These are phyloP conservation scores for Phytophthora crassamura DNA, from an alignment of 352 stramenopile species.

Conservation along the genomic window DNA sequence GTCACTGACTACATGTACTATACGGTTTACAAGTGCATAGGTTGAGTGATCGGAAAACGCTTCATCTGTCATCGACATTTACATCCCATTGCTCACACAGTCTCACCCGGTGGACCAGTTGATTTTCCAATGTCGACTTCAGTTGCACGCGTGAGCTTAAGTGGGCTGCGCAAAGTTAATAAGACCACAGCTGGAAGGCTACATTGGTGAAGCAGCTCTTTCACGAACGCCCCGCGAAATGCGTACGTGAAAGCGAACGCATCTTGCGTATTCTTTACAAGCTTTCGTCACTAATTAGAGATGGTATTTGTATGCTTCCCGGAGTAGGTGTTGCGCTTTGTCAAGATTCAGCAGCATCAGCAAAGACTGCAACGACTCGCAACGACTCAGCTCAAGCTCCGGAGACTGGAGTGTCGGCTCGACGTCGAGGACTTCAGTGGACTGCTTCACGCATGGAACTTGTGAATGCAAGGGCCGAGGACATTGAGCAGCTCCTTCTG, in stretches of 20 bases:
- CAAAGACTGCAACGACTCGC: conserved; percentile 53
- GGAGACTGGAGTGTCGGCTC: conserved; percentile 17
- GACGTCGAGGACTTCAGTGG: conserved; percentile 32
- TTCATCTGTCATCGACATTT: conserved; percentile 59
- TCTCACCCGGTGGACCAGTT: neutral
- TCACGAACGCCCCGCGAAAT: conserved; percentile 64
- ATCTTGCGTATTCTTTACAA: conserved; percentile 64
- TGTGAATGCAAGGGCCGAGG: conserved; percentile 54
- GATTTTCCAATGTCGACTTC: conserved; percentile 11
- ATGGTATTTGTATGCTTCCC: conserved; percentile 68
- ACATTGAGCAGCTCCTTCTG: conserved; percentile 61
- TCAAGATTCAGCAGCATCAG: conserved; percentile 73
- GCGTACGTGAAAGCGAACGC: conserved; percentile 66
- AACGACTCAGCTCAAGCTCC: conserved; percentile 43
- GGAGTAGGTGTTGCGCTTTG: conserved; percentile 68
- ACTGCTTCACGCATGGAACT: conserved; percentile 49
- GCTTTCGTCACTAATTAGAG: conserved; percentile 62
- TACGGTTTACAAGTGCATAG: no score
- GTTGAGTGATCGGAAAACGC: no score
- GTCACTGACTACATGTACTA: no score
- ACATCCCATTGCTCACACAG: conserved; percentile 36
- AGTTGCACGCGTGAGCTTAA: conserved; percentile 21
- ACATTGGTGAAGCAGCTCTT: conserved; percentile 64
- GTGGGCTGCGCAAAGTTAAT: conserved; percentile 57
- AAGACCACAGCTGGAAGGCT: conserved; percentile 63